phyloP scores from a whole-genome alignment of 352 stramenopile genomes.

The Pythium pyrilobum region DNA sequence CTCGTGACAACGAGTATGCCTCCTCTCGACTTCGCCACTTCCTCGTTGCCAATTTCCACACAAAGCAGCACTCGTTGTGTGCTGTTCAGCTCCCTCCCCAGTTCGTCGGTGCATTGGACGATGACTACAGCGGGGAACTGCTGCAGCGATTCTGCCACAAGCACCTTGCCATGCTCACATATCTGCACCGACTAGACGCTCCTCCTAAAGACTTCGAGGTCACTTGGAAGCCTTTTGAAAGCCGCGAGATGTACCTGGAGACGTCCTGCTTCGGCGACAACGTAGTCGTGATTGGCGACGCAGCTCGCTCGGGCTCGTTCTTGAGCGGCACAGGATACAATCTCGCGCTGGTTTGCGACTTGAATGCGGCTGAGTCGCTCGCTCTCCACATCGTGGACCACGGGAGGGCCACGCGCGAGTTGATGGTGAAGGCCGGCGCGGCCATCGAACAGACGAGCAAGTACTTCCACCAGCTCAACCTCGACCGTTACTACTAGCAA shows the following conservation, averaged over 20 bases:
- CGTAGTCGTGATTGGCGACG: slow-evolving; percentile 21
- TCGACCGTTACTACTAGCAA: slow-evolving; percentile 14
- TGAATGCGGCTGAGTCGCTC: slow-evolving; percentile 16
- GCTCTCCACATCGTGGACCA: background rate
- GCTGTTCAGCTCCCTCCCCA: slow-evolving; percentile 18
- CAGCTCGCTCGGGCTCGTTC: slow-evolving; percentile 20
- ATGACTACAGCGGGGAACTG: slow-evolving; percentile 13
- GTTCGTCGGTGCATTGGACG: slow-evolving; percentile 22
- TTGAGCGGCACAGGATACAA: slow-evolving; percentile 26
- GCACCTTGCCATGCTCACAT: slow-evolving; percentile 9
- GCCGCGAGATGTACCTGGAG: slow-evolving; percentile 20
- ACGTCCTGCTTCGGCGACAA: slow-evolving; percentile 16
- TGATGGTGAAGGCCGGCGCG: slow-evolving; percentile 1
- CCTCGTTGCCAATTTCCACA: slow-evolving; percentile 19
- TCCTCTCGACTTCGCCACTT: slow-evolving; percentile 15
- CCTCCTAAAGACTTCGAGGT: slow-evolving; percentile 10
- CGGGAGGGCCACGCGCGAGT: background rate
- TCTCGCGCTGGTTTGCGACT: slow-evolving; percentile 18
- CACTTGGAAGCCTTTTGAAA: slow-evolving; percentile 21
- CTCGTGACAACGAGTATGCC: slow-evolving; percentile 13
- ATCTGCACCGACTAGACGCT: slow-evolving; percentile 9
- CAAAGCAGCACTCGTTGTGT: slow-evolving; percentile 14
- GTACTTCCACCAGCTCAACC: slow-evolving; percentile 23
- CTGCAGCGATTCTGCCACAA: slow-evolving; percentile 15
- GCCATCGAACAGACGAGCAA: slow-evolving; percentile 16